Evolutionary conservation across 345 rosid species (phyloP), one percentile per base, ranked within the genome.

Genomic region (Brassica juncea): DNA sequence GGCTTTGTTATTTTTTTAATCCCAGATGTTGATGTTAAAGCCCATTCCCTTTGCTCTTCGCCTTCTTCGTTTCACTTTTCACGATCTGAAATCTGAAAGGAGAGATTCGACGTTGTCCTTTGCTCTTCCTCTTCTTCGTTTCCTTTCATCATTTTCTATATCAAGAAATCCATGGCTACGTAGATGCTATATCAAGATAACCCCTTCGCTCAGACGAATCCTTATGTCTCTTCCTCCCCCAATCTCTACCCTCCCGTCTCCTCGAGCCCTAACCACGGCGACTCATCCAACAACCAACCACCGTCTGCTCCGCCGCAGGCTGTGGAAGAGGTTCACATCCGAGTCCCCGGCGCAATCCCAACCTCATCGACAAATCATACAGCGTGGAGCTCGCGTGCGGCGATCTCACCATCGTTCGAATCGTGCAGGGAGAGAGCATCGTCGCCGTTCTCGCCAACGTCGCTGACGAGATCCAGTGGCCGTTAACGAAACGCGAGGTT

Each of bases 311-410:
- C 86, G 3, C 16, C 83, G 0, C 72, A 61, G 35, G 75, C 75
- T 42, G 68, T 23, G 42, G 97, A 92, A 68, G 84, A 85, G 27
- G 60, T 79, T 19, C 82, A 90, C 2, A 82, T 92, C 60, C 87
- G 76, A 27, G 68, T 92, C 25, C 90, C 90, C 3, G 97, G 94
- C 0, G 88, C 88, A 2, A 87, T 90, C 7, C 88, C 77, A 85
- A 89, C 82, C 85, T 92, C 4, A 92, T 92, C 31, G 92, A 90
- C 59, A 82, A 72, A 68, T 85, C 87, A 68, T 71, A 81, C 62
- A 88, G 93, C 64, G 86, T 92, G 0, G 88, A 92, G 70, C 94
- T 92, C 15, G 94, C 94, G 28, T 84, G 83, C 8, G 94, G 94
- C 8, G 91, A 86, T 8, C 84, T 92, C 55, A 63, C 80, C 54